These are phyloP conservation scores for Thermothelomyces thermophilus DNA, from an alignment of 2,329 filamentous ascomycete species.

Conservation along the genomic window DNA sequence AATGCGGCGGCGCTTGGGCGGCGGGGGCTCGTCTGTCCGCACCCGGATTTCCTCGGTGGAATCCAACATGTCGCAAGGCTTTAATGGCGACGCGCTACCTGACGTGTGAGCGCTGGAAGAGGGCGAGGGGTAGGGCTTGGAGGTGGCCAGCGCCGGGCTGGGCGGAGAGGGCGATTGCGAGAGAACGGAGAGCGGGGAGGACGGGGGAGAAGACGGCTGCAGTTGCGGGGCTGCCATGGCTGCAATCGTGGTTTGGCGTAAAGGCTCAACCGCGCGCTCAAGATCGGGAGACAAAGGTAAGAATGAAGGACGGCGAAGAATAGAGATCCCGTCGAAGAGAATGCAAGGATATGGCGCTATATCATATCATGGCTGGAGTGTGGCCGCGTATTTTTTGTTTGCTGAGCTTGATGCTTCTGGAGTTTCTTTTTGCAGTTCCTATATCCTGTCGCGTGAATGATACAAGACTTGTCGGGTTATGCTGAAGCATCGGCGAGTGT, in stretches of 20 bases:
- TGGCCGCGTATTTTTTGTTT: neutral
- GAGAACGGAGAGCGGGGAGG: slow-evolving; percentile 49
- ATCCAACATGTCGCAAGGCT: slow-evolving; percentile 35
- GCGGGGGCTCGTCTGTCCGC: slow-evolving; percentile 54
- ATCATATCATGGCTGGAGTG: slow-evolving; percentile 17
- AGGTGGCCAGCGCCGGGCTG: slow-evolving; percentile 36
- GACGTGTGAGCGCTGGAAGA: slow-evolving; percentile 40
- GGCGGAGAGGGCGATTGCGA: slow-evolving; percentile 48
- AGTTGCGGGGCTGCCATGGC: slow-evolving; percentile 18
- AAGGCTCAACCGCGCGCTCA: slow-evolving; percentile 3
- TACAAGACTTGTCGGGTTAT: neutral
- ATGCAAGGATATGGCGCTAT: slow-evolving; percentile 7
- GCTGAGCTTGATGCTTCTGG: neutral
- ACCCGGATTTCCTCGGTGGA: slow-evolving; percentile 33
- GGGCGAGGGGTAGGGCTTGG: slow-evolving; percentile 48
- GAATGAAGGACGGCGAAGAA: neutral
- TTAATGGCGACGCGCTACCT: slow-evolving; percentile 46
- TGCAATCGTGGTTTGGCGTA: slow-evolving; percentile 1
- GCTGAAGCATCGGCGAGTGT: slow-evolving; percentile 1
- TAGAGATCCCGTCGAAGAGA: neutral
- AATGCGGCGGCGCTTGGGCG: slow-evolving; percentile 69
- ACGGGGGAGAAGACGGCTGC: slow-evolving; percentile 30
- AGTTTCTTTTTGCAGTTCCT: neutral
- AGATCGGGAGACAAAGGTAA: neutral
- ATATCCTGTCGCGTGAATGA: neutral